These are phyloP conservation scores for Poa annua DNA, from an alignment of 176 grass and related monocot genomes.

Conservation along the genomic window DNA sequence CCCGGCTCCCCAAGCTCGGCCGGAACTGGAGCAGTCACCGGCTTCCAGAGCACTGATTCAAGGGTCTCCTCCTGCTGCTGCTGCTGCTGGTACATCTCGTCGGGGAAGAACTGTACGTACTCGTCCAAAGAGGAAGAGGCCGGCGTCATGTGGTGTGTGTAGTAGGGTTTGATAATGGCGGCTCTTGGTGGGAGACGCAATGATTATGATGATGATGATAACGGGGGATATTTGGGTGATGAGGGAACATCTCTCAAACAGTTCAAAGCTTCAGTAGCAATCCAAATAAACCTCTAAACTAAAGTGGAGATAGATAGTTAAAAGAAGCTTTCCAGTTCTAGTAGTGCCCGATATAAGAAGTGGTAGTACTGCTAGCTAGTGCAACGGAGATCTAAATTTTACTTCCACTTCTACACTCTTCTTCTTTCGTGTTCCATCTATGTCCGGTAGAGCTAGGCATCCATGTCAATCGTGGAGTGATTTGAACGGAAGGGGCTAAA, in stretches of 20 bases:
- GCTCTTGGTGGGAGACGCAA: slow-evolving; percentile 35
- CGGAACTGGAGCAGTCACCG: not conserved
- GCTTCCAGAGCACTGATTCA: slow-evolving; percentile 51
- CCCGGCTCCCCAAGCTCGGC: not conserved
- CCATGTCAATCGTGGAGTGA: slow-evolving; percentile 7
- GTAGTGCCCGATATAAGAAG: slow-evolving; percentile 1
- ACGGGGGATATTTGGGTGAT: slow-evolving; percentile 24
- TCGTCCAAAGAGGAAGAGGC: slow-evolving; percentile 23
- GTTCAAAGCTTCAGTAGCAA: slow-evolving; percentile 15
- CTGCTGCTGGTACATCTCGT: slow-evolving; percentile 29
- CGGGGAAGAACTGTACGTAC: slow-evolving; percentile 43
- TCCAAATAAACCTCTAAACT: not conserved
- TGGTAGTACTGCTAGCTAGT: slow-evolving; percentile 2
- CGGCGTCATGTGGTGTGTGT: slow-evolving; percentile 33
- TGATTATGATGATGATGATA: slow-evolving; percentile 26
- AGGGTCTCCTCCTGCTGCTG: slow-evolving; percentile 40
- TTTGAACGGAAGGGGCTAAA: not conserved
- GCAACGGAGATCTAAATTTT: not conserved
- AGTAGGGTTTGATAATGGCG: slow-evolving; percentile 43
- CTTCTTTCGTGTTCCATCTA: not conserved
- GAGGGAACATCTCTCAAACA: slow-evolving; percentile 29
- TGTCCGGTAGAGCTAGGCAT: not conserved
- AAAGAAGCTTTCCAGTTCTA: not conserved
- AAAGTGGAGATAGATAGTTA: not conserved
- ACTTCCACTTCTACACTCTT: slow-evolving; percentile 5